A percentile compares a stretch with the other conserved stretches of the same genome.
Evolutionary conservation across 768 basidiomycete species (phyloP).

Genomic region (Tricholoma sp.): DNA sequence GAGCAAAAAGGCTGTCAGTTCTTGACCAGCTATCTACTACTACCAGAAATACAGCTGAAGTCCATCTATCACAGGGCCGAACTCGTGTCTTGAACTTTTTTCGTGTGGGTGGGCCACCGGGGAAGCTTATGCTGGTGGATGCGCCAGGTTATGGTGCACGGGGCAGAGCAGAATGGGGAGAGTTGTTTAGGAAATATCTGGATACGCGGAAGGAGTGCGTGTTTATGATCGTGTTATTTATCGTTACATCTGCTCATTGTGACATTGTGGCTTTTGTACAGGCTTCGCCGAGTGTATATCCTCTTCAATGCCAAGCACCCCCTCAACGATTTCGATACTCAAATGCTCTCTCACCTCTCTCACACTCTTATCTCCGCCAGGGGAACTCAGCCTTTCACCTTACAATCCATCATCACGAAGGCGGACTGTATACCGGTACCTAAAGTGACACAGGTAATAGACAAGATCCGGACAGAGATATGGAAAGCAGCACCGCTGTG

Average conservation of each 20-base stretch:
- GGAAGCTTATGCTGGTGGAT: conserved; percentile 66
- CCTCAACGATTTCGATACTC: conserved; percentile 47
- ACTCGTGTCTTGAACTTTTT: conserved; percentile 71
- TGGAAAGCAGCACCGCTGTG: conserved; percentile 55
- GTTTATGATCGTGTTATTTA: neutral
- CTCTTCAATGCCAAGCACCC: conserved; percentile 66
- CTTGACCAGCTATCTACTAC: neutral
- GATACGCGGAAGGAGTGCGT: conserved; percentile 56
- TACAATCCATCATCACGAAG: conserved; percentile 74
- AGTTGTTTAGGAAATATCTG: conserved; percentile 61
- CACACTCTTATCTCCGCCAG: conserved; percentile 31
- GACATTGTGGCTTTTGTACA: conserved; percentile 25
- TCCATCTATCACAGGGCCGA: conserved; percentile 45
- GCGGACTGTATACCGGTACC: conserved; percentile 44
- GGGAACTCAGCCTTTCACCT: conserved; percentile 43
- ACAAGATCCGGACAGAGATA: conserved; percentile 44
- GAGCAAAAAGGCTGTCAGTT: conserved; percentile 68
- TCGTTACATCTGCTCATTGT: conserved; percentile 1
- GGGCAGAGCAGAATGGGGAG: conserved; percentile 73
- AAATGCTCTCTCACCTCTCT: conserved; percentile 57
- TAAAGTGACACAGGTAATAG: conserved; percentile 30
- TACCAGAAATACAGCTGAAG: neutral
- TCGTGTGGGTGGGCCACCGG: conserved; percentile 53
- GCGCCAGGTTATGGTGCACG: conserved; percentile 76
- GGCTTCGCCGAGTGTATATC: conserved; percentile 66